Conservation (phyloP, 805 yeast species). For the Brettanomyces custersianus region DNA sequence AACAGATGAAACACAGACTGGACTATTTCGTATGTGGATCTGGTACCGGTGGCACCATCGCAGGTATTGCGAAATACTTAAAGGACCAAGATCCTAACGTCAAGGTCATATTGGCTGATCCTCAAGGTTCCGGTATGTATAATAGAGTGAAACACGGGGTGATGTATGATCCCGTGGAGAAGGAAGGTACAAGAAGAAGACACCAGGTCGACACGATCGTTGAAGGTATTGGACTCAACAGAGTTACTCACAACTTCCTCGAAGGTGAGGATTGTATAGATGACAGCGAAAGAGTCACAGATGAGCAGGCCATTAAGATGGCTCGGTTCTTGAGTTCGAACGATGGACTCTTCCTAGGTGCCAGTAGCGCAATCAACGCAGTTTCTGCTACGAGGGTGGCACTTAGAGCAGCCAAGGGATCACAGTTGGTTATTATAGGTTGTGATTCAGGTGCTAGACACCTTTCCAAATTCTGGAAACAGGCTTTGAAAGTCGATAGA, state of each 20-base stretch:
- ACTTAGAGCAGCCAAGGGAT: constrained; percentile 40
- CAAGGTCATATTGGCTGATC: constrained; percentile 73
- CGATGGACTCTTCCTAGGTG: constrained; percentile 89
- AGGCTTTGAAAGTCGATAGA: constrained; percentile 36
- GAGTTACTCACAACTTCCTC: constrained; percentile 74
- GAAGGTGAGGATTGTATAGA: constrained; percentile 66
- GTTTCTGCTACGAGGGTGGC: constrained; percentile 76
- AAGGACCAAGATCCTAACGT: constrained; percentile 38
- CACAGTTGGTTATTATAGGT: constrained; percentile 71
- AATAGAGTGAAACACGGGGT: constrained; percentile 84
- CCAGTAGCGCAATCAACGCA: constrained; percentile 89
- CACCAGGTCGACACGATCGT: constrained; percentile 94
- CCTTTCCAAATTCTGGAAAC: constrained; percentile 85
- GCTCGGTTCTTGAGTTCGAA: constrained; percentile 71
- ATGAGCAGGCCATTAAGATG: constrained; percentile 78
- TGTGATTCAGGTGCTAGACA: constrained; percentile 93
- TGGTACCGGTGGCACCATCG: constrained; percentile 95
- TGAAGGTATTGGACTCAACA: constrained; percentile 88
- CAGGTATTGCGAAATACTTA: constrained; percentile 80
- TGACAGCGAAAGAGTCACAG: constrained; percentile 72
- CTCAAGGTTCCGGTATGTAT: constrained; percentile 89
- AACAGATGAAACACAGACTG: constrained; percentile 54
- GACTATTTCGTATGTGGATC: constrained; percentile 85
- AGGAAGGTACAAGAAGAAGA: constrained; percentile 87
- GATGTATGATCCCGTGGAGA: constrained; percentile 84